Evolutionary conservation across 768 basidiomycete genomes (phyloP), one percentile per base, ranked within the genome.

Genomic region (Clitopilus hobsonii): DNA sequence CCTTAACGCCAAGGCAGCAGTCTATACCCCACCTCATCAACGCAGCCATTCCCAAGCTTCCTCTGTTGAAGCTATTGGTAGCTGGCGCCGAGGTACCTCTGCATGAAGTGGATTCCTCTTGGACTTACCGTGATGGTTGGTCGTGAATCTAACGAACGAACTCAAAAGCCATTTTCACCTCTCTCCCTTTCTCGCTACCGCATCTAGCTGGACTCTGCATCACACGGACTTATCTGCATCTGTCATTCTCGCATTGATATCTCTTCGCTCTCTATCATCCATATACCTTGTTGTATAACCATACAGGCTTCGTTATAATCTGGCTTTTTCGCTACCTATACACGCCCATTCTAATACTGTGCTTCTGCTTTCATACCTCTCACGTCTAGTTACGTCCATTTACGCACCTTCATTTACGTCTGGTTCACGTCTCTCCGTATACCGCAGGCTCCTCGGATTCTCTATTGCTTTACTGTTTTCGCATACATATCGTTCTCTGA

Each of bases 181-280:
- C n/a, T n/a, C n/a, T n/a, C n/a, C n/a, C 30, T 32, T 16, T 7
- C 7, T 16, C 30, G 30, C 30, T 32, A 7, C 41, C 22, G 22
- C 18, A 20, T 45, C 41, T 45, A 45, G 41, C 41, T 45, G 41
- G 41, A 45, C 41, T 45, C 41, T 45, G 41, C 41, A 45, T 45
- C 5, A 45, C 41, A 45, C 22, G 41, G 41, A 45, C 41, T n/a
- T n/a, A n/a, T n/a, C 32, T 36, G 4, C 13, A 36, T 18, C 41
- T 45, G 22, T 45, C 41, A 45, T 45, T 45, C 18, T 11, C 41
- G 22, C 22, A 6, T 23, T n/a, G 13, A 36, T 18, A 45, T 45
- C n/a, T 20, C 22, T 45, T 45, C 41, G 41, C 41, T 45, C 41
- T 45, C 41, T 45, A 10, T 36, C 32, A 36, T 36, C 8, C 41